These are phyloP conservation scores for Hymenoscyphus salicellus DNA, from an alignment of 2,329 filamentous ascomycete genomes.

Conservation along the genomic window DNA sequence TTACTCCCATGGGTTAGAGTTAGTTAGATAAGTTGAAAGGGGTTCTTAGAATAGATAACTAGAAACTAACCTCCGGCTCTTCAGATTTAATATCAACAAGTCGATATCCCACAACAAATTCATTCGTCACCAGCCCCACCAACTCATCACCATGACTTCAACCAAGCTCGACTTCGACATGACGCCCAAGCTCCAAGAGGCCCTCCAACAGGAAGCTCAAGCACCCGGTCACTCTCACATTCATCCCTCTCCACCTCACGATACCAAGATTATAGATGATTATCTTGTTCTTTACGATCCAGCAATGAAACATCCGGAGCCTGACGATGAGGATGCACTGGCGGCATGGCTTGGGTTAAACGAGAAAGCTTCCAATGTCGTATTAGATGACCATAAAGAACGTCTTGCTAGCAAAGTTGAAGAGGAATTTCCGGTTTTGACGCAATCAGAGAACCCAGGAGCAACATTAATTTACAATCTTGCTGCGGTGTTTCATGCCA, in stretches of 20 bases:
- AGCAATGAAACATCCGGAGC: background rate
- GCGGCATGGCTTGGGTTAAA: background rate
- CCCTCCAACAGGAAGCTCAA: background rate
- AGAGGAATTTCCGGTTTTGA: background rate
- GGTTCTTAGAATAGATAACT: too few relatives aligned
- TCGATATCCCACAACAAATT: too few relatives aligned
- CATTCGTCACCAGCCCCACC: too few relatives aligned
- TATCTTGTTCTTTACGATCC: background rate
- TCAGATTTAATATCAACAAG: too few relatives aligned
- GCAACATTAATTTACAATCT: background rate
- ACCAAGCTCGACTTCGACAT: background rate
- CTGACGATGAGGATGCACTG: background rate
- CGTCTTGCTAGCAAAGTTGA: background rate
- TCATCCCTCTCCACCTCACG: background rate
- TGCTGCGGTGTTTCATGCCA: background rate
- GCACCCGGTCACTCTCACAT: background rate
- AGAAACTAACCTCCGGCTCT: too few relatives aligned
- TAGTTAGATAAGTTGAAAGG: too few relatives aligned
- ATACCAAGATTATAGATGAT: background rate
- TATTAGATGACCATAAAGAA: background rate
- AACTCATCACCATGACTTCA: background rate
- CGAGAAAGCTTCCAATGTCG: background rate
- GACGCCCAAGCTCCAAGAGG: background rate
- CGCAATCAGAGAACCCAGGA: background rate
- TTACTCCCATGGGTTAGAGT: too few relatives aligned